Percentiles rank a stretch among this genome's conserved stretches.
Conservation (phyloP, 805 yeast species). For the Metschnikowia shivogae region DNA sequence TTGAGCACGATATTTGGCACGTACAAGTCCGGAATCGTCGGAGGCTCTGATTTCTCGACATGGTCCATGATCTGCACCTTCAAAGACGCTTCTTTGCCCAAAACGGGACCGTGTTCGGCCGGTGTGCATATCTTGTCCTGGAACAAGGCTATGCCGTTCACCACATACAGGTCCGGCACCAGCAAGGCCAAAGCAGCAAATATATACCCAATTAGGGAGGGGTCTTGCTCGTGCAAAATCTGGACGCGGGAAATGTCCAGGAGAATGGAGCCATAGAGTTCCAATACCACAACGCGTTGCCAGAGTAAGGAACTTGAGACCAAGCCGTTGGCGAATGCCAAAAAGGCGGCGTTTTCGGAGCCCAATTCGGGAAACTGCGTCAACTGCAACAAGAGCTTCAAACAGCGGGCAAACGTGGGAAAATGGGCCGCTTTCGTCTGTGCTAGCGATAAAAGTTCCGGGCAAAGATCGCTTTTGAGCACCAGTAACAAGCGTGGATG, state of each 20-base stretch:
- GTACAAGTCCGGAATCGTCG: conserved; percentile 60
- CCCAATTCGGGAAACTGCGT: conserved; percentile 55
- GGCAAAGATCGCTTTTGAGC: conserved; percentile 66
- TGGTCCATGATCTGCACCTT: conserved; percentile 64
- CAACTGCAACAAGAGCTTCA: conserved; percentile 63
- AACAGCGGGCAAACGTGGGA: conserved; percentile 67
- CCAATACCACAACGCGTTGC: conserved; percentile 73
- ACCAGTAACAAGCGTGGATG: conserved; percentile 56
- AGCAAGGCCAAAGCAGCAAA: conserved; percentile 28
- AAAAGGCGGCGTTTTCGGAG: conserved; percentile 76
- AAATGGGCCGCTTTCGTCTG: conserved; percentile 52
- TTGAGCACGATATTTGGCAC: conserved; percentile 50
- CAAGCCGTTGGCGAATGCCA: conserved; percentile 71
- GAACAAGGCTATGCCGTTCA: conserved; percentile 20
- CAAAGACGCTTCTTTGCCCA: conserved; percentile 44
- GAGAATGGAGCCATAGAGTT: conserved; percentile 60
- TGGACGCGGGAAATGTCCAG: conserved; percentile 51
- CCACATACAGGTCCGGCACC: conserved; percentile 23
- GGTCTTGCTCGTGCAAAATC: conserved; percentile 49
- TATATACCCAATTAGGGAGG: conserved; percentile 57
- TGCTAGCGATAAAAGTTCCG: conserved; percentile 66
- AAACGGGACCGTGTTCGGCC: conserved; percentile 17
- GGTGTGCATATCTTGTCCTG: conserved; percentile 19
- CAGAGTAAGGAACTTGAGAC: conserved; percentile 42
- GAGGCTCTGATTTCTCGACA: conserved; percentile 78